Evolutionary conservation across 78 protist species (phyloP).

Genomic region (Dictyostelium brefeldianum): DNA sequence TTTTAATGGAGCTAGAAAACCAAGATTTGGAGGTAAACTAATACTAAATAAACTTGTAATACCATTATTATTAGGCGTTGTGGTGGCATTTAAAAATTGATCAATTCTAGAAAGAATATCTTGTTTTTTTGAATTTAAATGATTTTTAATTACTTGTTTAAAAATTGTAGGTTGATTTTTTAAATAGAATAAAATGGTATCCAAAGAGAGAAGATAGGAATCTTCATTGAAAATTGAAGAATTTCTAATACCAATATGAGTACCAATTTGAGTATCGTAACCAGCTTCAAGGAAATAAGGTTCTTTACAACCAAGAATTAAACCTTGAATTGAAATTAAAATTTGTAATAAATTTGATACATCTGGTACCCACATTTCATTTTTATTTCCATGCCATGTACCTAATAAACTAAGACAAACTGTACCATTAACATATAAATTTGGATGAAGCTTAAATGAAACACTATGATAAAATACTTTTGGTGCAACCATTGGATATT

Average conservation of each 20-base stretch:
- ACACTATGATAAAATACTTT: slow-evolving; percentile 66
- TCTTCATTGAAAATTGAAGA: slow-evolving; percentile 76
- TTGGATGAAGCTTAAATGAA: slow-evolving; percentile 70
- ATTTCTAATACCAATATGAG: slow-evolving; percentile 53
- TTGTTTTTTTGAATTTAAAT: slow-evolving; percentile 8
- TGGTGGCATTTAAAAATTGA: slow-evolving; percentile 15
- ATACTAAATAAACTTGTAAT: slow-evolving; percentile 1
- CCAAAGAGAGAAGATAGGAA: slow-evolving; percentile 41
- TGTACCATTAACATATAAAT: slow-evolving; percentile 74
- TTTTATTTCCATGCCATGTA: slow-evolving; percentile 82
- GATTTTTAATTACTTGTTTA: slow-evolving; percentile 26
- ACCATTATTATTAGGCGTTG: slow-evolving; percentile 16
- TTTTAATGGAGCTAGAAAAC: slow-evolving; percentile 9
- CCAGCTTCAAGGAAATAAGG: slow-evolving; percentile 87
- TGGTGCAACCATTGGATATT: slow-evolving; percentile 77
- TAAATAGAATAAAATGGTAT: slow-evolving; percentile 36
- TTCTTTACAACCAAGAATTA: slow-evolving; percentile 77
- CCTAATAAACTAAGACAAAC: slow-evolving; percentile 80
- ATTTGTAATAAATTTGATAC: slow-evolving; percentile 76
- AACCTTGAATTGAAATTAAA: slow-evolving; percentile 77
- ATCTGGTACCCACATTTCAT: slow-evolving; percentile 78
- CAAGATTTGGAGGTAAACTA: slow-evolving; percentile 39
- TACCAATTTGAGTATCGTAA: slow-evolving; percentile 82
- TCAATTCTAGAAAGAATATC: slow-evolving; percentile 37
- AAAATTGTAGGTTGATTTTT: slow-evolving; percentile 24